Evolutionary conservation across 148 eudicot species (phyloP).

Genomic region (Rhododendron molle): DNA sequence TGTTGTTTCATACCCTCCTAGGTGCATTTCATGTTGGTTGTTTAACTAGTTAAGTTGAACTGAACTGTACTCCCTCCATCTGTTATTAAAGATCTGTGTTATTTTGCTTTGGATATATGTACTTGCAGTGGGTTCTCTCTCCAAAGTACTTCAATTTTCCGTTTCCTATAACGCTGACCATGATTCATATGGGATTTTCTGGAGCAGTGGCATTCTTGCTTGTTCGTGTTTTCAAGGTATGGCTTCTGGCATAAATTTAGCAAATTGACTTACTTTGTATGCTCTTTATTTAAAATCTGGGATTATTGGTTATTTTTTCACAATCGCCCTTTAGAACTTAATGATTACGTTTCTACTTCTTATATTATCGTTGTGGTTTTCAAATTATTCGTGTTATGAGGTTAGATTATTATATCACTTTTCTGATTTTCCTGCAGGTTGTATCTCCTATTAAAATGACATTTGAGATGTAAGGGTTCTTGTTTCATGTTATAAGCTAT

Average conservation of each 20-base stretch:
- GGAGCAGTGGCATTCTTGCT: constrained; percentile 87
- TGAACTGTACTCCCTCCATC: not conserved
- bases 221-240: constrained; percentile 93
- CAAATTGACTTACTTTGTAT: not conserved
- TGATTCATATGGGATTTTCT: constrained; percentile 99
- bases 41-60: not conserved
- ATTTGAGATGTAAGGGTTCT: constrained; percentile 47
- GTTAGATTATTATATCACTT: not conserved
- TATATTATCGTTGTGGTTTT: not conserved
- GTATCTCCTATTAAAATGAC: constrained; percentile 69
- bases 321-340: not conserved
- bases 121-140: constrained; percentile 97
- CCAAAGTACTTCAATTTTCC: constrained; percentile 98
- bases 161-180: constrained; percentile 90
- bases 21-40: not conserved
- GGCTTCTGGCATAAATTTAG: not conserved
- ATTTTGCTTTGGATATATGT: constrained; percentile 9
- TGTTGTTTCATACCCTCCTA: not conserved
- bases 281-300: not conserved
- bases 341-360: not conserved
- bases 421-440: constrained; percentile 35
- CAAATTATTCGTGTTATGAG: not conserved
- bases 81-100: not conserved
- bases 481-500: not conserved
- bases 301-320: not conserved